Base-by-base conservation (phyloP, 768 basidiomycete species). In the Dendrothele bispora region DNA sequence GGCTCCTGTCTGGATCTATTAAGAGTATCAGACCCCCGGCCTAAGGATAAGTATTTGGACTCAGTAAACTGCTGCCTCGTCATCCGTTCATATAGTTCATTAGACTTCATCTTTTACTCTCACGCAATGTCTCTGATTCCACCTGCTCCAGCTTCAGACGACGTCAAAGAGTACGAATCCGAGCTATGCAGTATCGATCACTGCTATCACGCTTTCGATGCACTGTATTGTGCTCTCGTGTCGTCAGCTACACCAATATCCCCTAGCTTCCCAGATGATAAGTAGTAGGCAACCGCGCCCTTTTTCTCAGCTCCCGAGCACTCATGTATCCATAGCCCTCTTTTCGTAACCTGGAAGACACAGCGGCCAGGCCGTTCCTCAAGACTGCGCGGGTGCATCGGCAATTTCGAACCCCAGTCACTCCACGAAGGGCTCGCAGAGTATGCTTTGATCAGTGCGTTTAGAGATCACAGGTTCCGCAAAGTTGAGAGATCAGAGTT, bases 341-440 rank as follows among this genome's bases (percentile, higher is more conserved):
- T 99, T 46, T 99, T 99, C 66, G 92, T 98, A 26, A 98, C 95
- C 5, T 99, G 95, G 95, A 94, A 92, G 67, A 86, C 81, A 37
- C 79, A 78, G 50, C 82, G 79, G 48, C 70, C 80, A 17, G 83
- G 82, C 26, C 78, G 80, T 49, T 63, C 78, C 18, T 74, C 82
- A 37, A 75, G 80, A 49, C 73, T 99, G 52, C 73, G 95, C 43
- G 95, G 95, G 39, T 99, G 95, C 69, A 98, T 99, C 57, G 95
- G 95, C 59, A 93, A 81, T 66, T 99, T 99, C 59, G 82, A 86
- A 27, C 76, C 90, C 10, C 75, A 85, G 64, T 68, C 83, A 10
- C 72, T 98, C 24, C 78, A 72, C 48, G 77, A 87, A 24, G 93
- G 92, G 14, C 65, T 99, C 50, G 78, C 79, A 34, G 91, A 98